Evolutionary conservation across 2,329 filamentous ascomycete species (phyloP).

Genomic region (Ascochyta pisi): DNA sequence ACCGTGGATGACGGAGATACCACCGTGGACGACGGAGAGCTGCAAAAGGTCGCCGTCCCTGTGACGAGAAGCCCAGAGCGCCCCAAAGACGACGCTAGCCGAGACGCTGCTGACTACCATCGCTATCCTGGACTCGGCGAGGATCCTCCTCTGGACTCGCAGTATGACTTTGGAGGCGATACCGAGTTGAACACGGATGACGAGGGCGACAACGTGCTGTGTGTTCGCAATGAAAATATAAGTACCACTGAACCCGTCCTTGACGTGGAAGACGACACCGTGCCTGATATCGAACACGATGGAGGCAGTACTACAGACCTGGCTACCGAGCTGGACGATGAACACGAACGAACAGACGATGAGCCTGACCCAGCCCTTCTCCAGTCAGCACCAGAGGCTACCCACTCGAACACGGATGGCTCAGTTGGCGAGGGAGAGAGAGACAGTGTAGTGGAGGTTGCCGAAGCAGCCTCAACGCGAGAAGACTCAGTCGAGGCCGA

Average conservation of each 20-base stretch:
- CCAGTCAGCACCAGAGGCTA: background rate
- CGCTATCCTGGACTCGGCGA: constrained; percentile 36
- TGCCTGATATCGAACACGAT: background rate
- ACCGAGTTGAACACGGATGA: constrained; percentile 39
- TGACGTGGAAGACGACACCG: constrained; percentile 6
- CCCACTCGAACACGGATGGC: background rate
- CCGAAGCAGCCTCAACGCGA: background rate
- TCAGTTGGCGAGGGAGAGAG: constrained; percentile 4
- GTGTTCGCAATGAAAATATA: background rate
- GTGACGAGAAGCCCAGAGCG: background rate
- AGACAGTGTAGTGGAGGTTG: constrained; percentile 2
- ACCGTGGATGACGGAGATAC: constrained; percentile 15
- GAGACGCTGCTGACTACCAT: constrained; percentile 31
- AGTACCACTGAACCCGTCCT: constrained; percentile 3
- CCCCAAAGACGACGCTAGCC: constrained; percentile 12
- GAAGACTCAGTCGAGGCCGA: background rate
- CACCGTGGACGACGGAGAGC: constrained; percentile 12
- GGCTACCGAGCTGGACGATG: constrained; percentile 8
- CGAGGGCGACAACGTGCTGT: background rate
- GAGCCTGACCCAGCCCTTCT: background rate
- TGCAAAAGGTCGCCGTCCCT: background rate
- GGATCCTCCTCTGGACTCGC: constrained; percentile 66
- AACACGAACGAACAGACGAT: constrained; percentile 12
- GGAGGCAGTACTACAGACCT: constrained; percentile 1
- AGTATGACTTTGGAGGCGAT: constrained; percentile 46